phyloP scores from a whole-genome alignment of 2,329 filamentous ascomycete species.

The Botrytis squamosa region DNA sequence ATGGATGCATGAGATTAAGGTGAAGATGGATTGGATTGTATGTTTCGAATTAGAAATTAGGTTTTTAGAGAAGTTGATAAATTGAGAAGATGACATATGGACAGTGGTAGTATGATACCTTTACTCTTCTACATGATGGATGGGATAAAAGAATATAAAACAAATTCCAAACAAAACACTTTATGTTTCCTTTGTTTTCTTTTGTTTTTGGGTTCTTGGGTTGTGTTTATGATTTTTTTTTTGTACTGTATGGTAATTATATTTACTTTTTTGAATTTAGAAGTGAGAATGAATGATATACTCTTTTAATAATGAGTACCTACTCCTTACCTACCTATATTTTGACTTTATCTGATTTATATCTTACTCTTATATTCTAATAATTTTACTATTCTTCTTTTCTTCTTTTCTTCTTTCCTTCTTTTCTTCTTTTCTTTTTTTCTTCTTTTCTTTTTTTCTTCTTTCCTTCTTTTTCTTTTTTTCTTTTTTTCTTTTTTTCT shows the following conservation, averaged over 20 bases:
- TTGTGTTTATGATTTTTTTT: not conserved
- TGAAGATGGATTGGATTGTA: conserved; percentile 12
- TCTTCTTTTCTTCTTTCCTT: too few species aligned
- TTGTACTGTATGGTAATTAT: not conserved
- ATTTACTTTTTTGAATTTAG: not conserved
- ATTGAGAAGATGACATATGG: not conserved
- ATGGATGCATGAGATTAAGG: not conserved
- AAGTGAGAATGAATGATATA: not conserved
- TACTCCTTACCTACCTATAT: too few species aligned
- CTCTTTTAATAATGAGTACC: not conserved
- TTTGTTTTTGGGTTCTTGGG: not conserved
- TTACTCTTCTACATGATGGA: not conserved
- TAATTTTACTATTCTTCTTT: too few species aligned
- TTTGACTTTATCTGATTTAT: too few species aligned
- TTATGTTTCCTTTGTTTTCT: not conserved
- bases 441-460: too few species aligned
- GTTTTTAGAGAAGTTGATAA: not conserved
- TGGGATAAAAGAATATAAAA: not conserved
- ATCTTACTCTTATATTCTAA: too few species aligned
- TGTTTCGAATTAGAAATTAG: not conserved
- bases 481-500: too few species aligned
- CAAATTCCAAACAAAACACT: not conserved
- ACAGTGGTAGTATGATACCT: conserved; percentile 4
- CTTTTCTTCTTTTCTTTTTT: too few species aligned
- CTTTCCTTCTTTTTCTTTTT: too few species aligned